Conservation (phyloP, 164 flowering plant species). For the Berberis vulgaris region DNA sequence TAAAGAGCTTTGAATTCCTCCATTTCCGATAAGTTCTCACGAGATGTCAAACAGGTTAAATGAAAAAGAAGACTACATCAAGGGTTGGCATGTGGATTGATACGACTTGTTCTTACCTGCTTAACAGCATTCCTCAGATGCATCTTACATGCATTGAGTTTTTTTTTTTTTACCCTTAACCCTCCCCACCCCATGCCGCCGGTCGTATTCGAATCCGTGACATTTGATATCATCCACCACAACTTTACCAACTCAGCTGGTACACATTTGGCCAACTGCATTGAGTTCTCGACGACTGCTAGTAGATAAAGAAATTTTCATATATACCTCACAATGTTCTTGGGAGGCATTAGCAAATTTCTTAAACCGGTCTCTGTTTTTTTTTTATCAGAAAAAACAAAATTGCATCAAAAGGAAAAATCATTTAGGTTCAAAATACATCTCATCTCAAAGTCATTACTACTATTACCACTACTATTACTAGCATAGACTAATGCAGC, state of each 20-base stretch:
- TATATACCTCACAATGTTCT: constrained; percentile 71
- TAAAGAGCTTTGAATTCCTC: constrained; percentile 49
- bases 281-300: constrained; percentile 49
- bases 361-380: constrained; percentile 40
- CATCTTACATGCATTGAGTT: constrained; percentile 26
- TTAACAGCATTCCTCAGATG: constrained; percentile 55
- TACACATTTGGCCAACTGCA: constrained; percentile 27
- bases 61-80: neutral
- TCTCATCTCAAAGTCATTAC: too few relatives aligned
- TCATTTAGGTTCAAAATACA: too few relatives aligned
- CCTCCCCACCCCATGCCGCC: too few relatives aligned
- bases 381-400: too few relatives aligned
- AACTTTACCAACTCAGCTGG: too few relatives aligned
- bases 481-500: too few relatives aligned
- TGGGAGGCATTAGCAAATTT: constrained; percentile 71
- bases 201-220: too few relatives aligned
- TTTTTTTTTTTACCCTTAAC: too few relatives aligned
- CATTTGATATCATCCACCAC: too few relatives aligned
- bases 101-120: constrained; percentile 35
- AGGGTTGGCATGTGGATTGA: neutral
- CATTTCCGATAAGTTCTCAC: constrained; percentile 36
- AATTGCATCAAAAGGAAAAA: too few relatives aligned
- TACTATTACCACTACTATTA: too few relatives aligned
- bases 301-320: constrained; percentile 50
- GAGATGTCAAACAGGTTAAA: neutral